phyloP scores from a whole-genome alignment of 2,329 filamentous ascomycete genomes.

The Dactylonectria macrodidyma region DNA sequence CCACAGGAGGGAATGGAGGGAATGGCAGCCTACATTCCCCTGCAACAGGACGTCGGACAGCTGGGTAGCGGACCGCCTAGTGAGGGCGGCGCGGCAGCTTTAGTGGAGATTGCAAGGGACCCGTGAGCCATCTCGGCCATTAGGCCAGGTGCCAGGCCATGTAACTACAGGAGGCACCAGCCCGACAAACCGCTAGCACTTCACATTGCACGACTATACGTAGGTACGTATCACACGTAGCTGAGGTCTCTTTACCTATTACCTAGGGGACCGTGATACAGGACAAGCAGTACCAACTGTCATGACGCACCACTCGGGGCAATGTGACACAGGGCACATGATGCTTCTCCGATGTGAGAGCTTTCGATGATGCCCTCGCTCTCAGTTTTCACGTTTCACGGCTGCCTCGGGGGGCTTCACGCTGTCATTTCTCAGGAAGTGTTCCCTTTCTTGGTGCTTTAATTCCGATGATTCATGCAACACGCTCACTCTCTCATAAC shows the following conservation, averaged over 20 bases:
- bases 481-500: slow-evolving; percentile 12
- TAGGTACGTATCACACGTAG: neutral
- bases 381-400: neutral
- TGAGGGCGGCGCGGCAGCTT: slow-evolving; percentile 16
- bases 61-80: neutral
- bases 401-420: neutral
- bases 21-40: neutral
- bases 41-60: slow-evolving; percentile 16
- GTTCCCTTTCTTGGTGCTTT: neutral
- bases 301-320: slow-evolving; percentile 15
- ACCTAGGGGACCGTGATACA: slow-evolving; percentile 1
- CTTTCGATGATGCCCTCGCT: slow-evolving; percentile 3
- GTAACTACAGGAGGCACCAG: slow-evolving; percentile 5
- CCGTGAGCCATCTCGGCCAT: neutral
- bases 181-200: neutral
- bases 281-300: neutral
- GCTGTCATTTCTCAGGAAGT: neutral
- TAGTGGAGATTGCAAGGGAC: slow-evolving; percentile 28
- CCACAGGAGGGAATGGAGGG: no score
- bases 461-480: slow-evolving; percentile 27
- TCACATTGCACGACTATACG: no score
- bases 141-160: no score
- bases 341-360: slow-evolving; percentile 21
- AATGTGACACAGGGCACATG: slow-evolving; percentile 25
- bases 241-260: neutral